phyloP scores from a whole-genome alignment of 805 yeast genomes.

The Wickerhamomyces pijperi region DNA sequence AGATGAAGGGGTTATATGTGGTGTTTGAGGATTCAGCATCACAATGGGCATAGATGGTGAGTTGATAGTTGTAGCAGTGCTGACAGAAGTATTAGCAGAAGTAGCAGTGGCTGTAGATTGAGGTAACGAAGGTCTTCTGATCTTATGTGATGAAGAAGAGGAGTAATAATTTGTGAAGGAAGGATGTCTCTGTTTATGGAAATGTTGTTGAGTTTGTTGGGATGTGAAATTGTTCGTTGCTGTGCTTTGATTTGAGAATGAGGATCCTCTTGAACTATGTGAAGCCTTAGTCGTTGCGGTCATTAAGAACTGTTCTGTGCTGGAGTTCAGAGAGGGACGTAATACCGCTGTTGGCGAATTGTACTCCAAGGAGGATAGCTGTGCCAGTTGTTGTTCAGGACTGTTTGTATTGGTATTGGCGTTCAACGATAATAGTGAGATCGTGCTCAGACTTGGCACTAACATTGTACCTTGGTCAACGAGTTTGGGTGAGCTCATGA shows the following conservation, averaged over 20 bases:
- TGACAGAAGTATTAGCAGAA: too few species aligned
- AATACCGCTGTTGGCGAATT: too few species aligned
- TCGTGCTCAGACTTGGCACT: not conserved
- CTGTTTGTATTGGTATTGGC: too few species aligned
- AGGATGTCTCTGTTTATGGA: not conserved
- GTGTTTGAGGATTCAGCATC: not conserved
- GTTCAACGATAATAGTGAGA: not conserved
- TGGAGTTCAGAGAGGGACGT: too few species aligned
- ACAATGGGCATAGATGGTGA: not conserved
- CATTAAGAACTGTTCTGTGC: too few species aligned
- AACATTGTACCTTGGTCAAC: not conserved
- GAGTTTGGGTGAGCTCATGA: not conserved
- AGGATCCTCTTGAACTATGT: not conserved
- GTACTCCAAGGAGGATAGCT: too few species aligned
- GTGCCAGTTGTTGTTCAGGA: not conserved
- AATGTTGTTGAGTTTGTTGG: not conserved
- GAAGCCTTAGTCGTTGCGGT: not conserved
- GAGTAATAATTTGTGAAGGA: not conserved
- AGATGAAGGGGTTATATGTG: not conserved
- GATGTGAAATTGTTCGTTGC: not conserved
- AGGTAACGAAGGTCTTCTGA: not conserved
- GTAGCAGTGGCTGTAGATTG: too few species aligned
- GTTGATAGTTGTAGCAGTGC: too few species aligned
- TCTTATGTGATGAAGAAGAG: not conserved
- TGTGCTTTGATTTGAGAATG: not conserved